Evolutionary conservation across 148 eudicot species (phyloP).

Genomic region (Camellia sinensis): DNA sequence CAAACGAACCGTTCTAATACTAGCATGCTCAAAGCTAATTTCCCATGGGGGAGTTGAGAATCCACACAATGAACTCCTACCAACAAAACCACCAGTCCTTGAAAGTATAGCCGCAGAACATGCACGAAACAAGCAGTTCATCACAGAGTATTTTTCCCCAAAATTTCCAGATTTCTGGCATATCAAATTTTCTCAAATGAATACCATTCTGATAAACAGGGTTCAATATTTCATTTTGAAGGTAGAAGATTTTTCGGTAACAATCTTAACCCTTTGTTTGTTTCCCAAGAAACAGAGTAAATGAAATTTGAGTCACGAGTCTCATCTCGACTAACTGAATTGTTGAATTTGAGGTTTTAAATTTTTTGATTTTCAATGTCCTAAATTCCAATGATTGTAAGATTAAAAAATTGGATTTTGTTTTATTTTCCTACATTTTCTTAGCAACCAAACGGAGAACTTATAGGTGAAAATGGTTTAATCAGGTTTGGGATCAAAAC

Average conservation of each 20-base stretch:
- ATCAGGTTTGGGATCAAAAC: neutral
- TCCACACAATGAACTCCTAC: conserved; percentile 21
- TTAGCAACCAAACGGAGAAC: neutral
- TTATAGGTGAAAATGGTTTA: neutral
- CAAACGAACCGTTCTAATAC: conserved; percentile 24
- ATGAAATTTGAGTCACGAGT: neutral
- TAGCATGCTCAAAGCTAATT: conserved; percentile 14
- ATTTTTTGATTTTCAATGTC: neutral
- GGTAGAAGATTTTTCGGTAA: neutral
- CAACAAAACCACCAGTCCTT: conserved; percentile 22
- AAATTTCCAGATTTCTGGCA: conserved; percentile 19
- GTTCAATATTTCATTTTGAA: neutral
- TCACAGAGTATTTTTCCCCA: conserved; percentile 22
- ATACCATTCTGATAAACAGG: neutral
- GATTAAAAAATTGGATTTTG: neutral
- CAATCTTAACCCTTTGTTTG: neutral
- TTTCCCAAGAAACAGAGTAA: neutral
- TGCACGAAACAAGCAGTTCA: conserved; percentile 54
- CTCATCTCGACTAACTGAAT: neutral
- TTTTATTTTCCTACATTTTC: neutral
- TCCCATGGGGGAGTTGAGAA: conserved; percentile 19
- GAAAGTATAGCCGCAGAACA: conserved; percentile 32
- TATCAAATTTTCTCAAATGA: neutral
- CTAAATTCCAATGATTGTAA: neutral
- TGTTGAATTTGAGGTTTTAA: neutral